Conservation (phyloP, 805 yeast species). For the Yamadazyma takamatsuzukensis region DNA sequence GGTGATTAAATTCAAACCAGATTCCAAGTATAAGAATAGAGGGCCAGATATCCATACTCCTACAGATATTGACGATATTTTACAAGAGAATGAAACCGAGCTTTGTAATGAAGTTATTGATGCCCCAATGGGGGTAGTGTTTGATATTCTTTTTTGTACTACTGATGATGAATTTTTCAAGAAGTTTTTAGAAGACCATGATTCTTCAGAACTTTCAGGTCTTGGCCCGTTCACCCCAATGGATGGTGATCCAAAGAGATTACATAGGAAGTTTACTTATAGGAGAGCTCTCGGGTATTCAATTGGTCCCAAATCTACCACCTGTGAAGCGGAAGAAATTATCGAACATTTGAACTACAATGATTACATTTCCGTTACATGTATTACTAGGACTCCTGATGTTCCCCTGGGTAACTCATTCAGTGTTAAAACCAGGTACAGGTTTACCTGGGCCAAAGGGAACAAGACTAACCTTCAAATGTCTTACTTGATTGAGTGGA, state of each 20-base stretch:
- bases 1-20: conserved; percentile 34
- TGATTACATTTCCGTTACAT: conserved; percentile 55
- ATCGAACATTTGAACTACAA: conserved; percentile 53
- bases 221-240: conserved; percentile 31
- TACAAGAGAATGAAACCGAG: conserved; percentile 37
- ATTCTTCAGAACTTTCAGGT: conserved; percentile 43
- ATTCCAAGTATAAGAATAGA: conserved; percentile 40
- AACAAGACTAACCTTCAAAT: conserved; percentile 58
- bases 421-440: conserved; percentile 66
- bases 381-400: conserved; percentile 77
- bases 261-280: conserved; percentile 57
- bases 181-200: conserved; percentile 38
- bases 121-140: conserved; percentile 79
- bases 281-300: conserved; percentile 73
- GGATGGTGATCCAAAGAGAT: conserved; percentile 34
- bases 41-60: conserved; percentile 68
- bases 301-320: conserved; percentile 91
- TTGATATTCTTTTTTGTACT: conserved; percentile 65
- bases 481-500: conserved; percentile 85
- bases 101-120: conserved; percentile 47
- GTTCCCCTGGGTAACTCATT: conserved; percentile 92
- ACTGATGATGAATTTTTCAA: conserved; percentile 39
- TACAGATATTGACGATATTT: conserved; percentile 36
- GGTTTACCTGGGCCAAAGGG: conserved; percentile 68
- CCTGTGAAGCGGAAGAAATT: conserved; percentile 60